phyloP scores from a whole-genome alignment of 495 filamentous ascomycete species.

The Peziza echinospora region DNA sequence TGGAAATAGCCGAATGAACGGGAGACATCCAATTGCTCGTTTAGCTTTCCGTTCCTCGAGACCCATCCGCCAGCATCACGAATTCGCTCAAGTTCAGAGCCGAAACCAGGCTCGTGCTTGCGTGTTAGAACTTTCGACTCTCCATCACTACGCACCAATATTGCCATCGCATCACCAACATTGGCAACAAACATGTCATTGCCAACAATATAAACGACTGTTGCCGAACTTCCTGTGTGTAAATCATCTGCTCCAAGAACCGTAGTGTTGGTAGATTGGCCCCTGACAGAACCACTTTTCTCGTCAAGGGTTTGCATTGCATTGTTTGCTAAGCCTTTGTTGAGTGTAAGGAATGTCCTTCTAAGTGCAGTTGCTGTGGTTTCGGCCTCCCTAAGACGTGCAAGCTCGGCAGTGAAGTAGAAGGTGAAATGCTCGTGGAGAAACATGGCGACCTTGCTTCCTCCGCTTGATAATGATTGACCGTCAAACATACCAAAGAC shows the following conservation, averaged over 20 bases:
- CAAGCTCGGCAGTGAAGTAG: constrained; percentile 64
- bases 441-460: constrained; percentile 88
- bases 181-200: constrained; percentile 89
- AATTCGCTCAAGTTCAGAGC: constrained; percentile 64
- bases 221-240: constrained; percentile 72
- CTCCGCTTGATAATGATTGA: constrained; percentile 57
- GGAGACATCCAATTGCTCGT: constrained; percentile 76
- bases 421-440: constrained; percentile 82
- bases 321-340: constrained; percentile 77
- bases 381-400: constrained; percentile 42
- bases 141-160: constrained; percentile 76
- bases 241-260: constrained; percentile 72
- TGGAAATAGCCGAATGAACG: constrained; percentile 87
- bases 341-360: constrained; percentile 67
- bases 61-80: constrained; percentile 90
- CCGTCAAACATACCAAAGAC: constrained; percentile 91
- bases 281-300: constrained; percentile 31
- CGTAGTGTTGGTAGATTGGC: constrained; percentile 46
- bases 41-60: constrained; percentile 77
- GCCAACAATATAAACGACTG: constrained; percentile 68
- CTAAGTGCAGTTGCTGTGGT: constrained; percentile 63
- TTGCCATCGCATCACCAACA: constrained; percentile 82
- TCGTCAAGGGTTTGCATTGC: constrained; percentile 67
- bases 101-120: constrained; percentile 80
- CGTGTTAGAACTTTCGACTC: constrained; percentile 56